A percentile compares a stretch with the other conserved stretches of the same genome.
Evolutionary conservation across 805 yeast genomes (phyloP).

Genomic region (Nakazawaea anatomiae): DNA sequence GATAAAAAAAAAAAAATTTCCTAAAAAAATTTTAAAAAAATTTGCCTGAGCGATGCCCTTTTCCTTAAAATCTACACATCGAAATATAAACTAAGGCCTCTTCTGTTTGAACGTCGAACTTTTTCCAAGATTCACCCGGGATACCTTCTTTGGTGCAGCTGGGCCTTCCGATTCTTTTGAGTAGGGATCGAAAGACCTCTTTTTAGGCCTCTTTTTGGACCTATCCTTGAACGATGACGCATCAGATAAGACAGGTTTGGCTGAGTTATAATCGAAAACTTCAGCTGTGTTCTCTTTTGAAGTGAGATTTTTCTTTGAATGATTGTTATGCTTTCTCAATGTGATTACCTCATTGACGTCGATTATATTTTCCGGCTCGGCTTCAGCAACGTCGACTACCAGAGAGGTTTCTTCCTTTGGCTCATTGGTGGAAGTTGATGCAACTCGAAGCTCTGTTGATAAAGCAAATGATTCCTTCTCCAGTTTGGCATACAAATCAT

Average conservation of each 20-base stretch:
- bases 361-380: constrained; percentile 18
- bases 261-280: constrained; percentile 11
- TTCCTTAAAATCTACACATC: not conserved
- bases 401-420: constrained; percentile 13
- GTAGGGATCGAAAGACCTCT: constrained; percentile 13
- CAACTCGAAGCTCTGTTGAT: not conserved
- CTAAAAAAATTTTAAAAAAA: not conserved
- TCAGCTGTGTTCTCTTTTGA: constrained; percentile 19
- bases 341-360: constrained; percentile 25
- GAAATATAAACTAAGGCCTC: not conserved
- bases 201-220: constrained; percentile 4
- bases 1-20: not conserved
- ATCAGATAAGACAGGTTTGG: constrained; percentile 18
- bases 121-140: constrained; percentile 27
- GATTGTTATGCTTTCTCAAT: constrained; percentile 21
- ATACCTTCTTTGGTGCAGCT: constrained; percentile 38
- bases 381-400: constrained; percentile 9
- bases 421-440: constrained; percentile 11
- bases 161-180: constrained; percentile 41
- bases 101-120: constrained; percentile 25
- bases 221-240: not conserved
- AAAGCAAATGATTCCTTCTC: constrained; percentile 3
- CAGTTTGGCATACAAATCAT: constrained; percentile 1
- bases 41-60: constrained; percentile 1
- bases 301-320: constrained; percentile 18